A percentile compares a stretch with the other conserved stretches of the same genome.
Evolutionary conservation across 805 yeast genomes (phyloP).

Genomic region (Candida arabinofermentans): DNA sequence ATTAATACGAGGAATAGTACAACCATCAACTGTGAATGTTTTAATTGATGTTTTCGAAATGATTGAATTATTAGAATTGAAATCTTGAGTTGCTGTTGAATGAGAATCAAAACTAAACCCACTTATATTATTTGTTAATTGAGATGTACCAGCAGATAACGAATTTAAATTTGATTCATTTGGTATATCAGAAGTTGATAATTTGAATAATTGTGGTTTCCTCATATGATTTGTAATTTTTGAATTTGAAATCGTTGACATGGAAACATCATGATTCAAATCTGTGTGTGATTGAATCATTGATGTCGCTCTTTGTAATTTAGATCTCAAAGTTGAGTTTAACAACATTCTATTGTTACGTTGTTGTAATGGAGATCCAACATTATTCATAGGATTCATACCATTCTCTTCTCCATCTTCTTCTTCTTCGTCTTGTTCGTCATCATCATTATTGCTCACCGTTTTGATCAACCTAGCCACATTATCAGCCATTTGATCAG

Average conservation of each 20-base stretch:
- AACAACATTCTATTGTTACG: conserved; percentile 16
- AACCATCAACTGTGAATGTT: conserved; percentile 45
- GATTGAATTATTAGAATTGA: conserved; percentile 18
- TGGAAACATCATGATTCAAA: background rate
- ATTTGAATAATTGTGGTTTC: conserved; percentile 12
- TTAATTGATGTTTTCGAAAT: conserved; percentile 33
- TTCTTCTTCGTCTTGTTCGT: conserved; percentile 7
- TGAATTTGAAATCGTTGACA: background rate
- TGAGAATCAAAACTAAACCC: conserved; percentile 15
- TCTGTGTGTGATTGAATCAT: conserved; percentile 16
- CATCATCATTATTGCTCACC: background rate
- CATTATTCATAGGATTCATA: conserved; percentile 17
- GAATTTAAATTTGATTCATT: conserved; percentile 7
- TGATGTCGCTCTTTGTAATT: conserved; percentile 28
- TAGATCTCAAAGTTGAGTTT: conserved; percentile 14
- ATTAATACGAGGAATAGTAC: conserved; percentile 66
- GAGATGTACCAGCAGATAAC: conserved; percentile 21
- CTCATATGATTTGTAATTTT: background rate
- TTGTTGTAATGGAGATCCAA: conserved; percentile 39
- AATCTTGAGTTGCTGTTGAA: conserved; percentile 1
- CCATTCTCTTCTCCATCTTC: conserved; percentile 10
- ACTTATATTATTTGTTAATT: conserved; percentile 23
- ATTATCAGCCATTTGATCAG: background rate
- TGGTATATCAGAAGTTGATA: conserved; percentile 11
- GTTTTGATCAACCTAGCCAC: background rate